Evolutionary conservation across 495 filamentous ascomycete genomes (phyloP).

Genomic region (Hamigera avellanea): DNA sequence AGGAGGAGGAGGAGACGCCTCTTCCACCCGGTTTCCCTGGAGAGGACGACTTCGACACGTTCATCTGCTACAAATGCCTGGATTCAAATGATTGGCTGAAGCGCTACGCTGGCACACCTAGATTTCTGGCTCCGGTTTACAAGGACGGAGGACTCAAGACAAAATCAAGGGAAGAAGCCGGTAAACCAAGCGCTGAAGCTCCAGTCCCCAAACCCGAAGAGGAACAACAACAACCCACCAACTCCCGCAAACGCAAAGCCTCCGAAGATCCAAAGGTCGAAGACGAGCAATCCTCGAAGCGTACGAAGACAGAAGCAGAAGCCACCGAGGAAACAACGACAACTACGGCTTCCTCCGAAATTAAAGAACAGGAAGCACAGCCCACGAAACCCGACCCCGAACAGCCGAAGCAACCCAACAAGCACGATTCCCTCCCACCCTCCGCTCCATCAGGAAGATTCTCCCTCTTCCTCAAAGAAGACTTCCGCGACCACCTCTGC

Average conservation of each 20-base stretch:
- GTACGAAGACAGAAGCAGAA: slow-evolving; percentile 37
- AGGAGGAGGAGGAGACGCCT: slow-evolving; percentile 41
- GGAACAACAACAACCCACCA: slow-evolving; percentile 6
- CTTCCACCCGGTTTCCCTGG: slow-evolving; percentile 74
- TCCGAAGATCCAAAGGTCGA: slow-evolving; percentile 46
- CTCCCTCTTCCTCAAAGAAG: slow-evolving; percentile 66
- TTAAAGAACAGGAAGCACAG: slow-evolving; percentile 4
- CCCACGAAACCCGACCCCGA: slow-evolving; percentile 2
- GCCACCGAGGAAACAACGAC: slow-evolving; percentile 13
- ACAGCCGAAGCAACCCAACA: slow-evolving; percentile 26
- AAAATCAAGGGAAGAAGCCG: background rate
- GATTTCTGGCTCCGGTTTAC: slow-evolving; percentile 67
- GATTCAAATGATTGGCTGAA: slow-evolving; percentile 88
- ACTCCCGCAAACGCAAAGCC: slow-evolving; percentile 66
- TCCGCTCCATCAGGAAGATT: slow-evolving; percentile 40
- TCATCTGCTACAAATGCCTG: slow-evolving; percentile 91
- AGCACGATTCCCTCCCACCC: slow-evolving; percentile 33
- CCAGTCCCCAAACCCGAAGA: slow-evolving; percentile 5
- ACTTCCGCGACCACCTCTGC: slow-evolving; percentile 70
- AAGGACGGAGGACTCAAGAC: slow-evolving; percentile 19
- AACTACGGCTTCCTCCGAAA: too few relatives aligned
- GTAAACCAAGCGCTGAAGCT: slow-evolving; percentile 3
- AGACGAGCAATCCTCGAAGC: slow-evolving; percentile 40
- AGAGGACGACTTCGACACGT: slow-evolving; percentile 77
- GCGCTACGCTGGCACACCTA: slow-evolving; percentile 68